Base-by-base conservation (phyloP, 176 grass and related monocot genomes). In the Zoysia pacifica region DNA sequence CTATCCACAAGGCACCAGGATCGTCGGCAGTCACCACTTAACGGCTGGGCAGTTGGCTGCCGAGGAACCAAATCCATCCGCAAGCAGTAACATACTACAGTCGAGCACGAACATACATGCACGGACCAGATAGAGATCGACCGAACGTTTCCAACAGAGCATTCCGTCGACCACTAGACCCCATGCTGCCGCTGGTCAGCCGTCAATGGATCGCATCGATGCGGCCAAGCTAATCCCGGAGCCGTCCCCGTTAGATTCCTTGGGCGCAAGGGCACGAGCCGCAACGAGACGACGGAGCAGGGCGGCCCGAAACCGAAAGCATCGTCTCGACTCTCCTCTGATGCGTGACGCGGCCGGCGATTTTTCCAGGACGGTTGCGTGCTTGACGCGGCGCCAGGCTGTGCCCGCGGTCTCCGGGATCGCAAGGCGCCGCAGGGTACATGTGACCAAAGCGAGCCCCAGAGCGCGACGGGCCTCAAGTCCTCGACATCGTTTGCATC, bases 371-470 rank as follows among this genome's bases (percentile, higher is more conserved):
- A 36, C 56, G n/a, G 9, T 62, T 72, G 48, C 74, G 67, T 78
- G 82, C 37, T 65, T 85, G 82, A 72, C 56, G 82, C 74, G 74
- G 74, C 74, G 46, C 51, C 0, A 48, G 51, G 28, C 28, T 28
- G 28, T 28, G 28, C 28, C 28, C 28, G 28, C 28, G 28, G 28
- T 28, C 28, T 28, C 28, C 28, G 28, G 28, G 28, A 28, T 28
- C 28, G 28, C 28, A 28, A 28, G 28, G 28, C 28, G 28, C 28
- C 28, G 28, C 28, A 28, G 28, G 28, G 28, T 28, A 28, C 28
- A 28, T 28, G 28, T 28, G 28, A 28, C 28, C 28, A 28, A 28
- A 28, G 28, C 28, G 28, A 28, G 28, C 28, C 28, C 28, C 28
- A 28, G 28, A 28, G 28, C 28, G 28, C 28, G 28, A 28, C 28